A percentile compares a stretch with the other conserved stretches of the same genome.
These are phyloP conservation scores for Plasmodium coatneyi DNA, from an alignment of 169 alveolate species.

Conservation along the genomic window DNA sequence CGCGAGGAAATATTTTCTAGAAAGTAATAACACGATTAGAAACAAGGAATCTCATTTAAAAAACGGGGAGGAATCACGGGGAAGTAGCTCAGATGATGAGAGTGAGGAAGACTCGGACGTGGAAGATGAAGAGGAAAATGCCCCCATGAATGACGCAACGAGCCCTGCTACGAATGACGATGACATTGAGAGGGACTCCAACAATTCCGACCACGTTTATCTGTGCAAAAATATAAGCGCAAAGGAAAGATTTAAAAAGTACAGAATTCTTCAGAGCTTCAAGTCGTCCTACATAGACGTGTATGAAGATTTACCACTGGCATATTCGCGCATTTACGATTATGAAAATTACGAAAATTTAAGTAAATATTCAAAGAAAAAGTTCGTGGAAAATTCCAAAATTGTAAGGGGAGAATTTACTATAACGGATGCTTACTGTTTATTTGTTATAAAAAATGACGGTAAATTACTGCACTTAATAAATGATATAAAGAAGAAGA, in stretches of 20 bases:
- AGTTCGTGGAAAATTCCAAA: constrained; percentile 74
- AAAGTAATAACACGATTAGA: background rate
- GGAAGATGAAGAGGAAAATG: background rate
- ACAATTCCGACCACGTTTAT: constrained; percentile 25
- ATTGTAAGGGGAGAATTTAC: constrained; percentile 38
- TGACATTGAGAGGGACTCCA: constrained; percentile 16
- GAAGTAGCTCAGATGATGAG: background rate
- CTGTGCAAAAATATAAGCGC: constrained; percentile 69
- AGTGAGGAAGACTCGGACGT: background rate
- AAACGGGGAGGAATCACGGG: background rate
- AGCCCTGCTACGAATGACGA: background rate
- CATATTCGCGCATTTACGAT: constrained; percentile 90
- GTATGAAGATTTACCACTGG: constrained; percentile 93
- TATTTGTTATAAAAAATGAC: constrained; percentile 72
- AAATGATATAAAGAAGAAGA: constrained; percentile 2
- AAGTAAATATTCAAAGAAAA: constrained; percentile 73
- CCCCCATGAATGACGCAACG: background rate
- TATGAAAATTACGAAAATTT: constrained; percentile 88
- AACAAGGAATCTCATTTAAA: background rate
- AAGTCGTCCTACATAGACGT: constrained; percentile 94
- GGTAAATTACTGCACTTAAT: constrained; percentile 44
- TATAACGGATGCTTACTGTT: constrained; percentile 64
- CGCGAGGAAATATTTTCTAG: background rate
- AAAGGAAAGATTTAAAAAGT: constrained; percentile 90
- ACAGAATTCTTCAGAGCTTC: constrained; percentile 92